phyloP scores from a whole-genome alignment of 306 rosid species.

The Castanea crenata region DNA sequence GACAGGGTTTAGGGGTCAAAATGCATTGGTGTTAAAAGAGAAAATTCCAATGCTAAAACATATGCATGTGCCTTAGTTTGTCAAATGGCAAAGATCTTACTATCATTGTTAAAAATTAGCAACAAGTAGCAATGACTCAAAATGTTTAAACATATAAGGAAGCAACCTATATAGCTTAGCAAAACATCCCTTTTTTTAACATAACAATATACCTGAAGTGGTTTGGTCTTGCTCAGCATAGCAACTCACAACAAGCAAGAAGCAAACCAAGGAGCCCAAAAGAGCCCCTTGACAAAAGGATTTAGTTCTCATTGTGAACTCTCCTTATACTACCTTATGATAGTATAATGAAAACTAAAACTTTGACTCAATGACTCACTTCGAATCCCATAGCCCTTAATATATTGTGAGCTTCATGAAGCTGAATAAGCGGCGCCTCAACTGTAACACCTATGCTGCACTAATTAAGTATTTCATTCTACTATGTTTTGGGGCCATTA shows the following conservation, averaged over 20 bases:
- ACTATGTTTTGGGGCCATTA: background rate
- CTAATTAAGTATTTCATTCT: background rate
- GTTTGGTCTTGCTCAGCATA: background rate
- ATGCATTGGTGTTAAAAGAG: too few species aligned
- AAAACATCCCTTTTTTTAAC: background rate
- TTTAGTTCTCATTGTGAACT: slow-evolving; percentile 17
- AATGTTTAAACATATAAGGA: too few species aligned
- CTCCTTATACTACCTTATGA: background rate
- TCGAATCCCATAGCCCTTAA: background rate
- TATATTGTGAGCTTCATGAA: background rate
- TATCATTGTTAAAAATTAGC: too few species aligned
- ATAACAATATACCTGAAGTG: background rate
- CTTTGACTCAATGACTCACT: too few species aligned
- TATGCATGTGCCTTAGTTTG: too few species aligned
- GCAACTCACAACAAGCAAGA: background rate
- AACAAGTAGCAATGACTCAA: too few species aligned
- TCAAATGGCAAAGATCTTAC: background rate
- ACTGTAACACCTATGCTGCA: background rate
- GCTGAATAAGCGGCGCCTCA: background rate
- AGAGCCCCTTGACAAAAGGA: background rate
- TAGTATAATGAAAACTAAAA: background rate
- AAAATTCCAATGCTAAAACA: background rate
- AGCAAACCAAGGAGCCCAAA: background rate
- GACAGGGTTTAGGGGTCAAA: too few species aligned
- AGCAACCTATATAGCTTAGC: too few species aligned